Evolutionary conservation across 202 grass and related monocot species (phyloP).

Genomic region (Cymbopogon flexuosus): DNA sequence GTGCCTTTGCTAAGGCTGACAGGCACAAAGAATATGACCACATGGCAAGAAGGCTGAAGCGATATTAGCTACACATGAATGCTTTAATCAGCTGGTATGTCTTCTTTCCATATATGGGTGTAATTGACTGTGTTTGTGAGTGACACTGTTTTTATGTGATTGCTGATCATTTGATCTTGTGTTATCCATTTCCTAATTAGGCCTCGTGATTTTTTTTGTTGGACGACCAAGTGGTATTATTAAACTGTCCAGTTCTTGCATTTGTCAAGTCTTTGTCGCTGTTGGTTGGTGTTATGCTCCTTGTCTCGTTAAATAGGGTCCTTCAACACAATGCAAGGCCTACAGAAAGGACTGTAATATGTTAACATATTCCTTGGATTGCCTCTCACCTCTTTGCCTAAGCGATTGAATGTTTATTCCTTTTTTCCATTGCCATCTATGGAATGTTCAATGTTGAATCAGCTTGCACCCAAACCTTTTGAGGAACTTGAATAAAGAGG

Average conservation of each 20-base stretch:
- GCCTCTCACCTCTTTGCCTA: background rate
- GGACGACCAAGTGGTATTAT: constrained; percentile 2
- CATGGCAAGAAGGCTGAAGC: constrained; percentile 52
- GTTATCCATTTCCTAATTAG: constrained; percentile 17
- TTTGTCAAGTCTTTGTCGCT: background rate
- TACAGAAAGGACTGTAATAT: background rate
- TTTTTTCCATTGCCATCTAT: background rate
- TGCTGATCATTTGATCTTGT: constrained; percentile 4
- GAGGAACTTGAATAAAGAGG: constrained; percentile 19
- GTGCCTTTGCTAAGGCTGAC: constrained; percentile 39
- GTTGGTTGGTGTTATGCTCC: background rate
- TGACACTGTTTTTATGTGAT: background rate
- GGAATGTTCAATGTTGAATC: background rate
- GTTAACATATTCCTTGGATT: background rate
- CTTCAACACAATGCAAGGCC: background rate
- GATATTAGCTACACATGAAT: constrained; percentile 9
- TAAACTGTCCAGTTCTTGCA: background rate
- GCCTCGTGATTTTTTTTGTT: background rate
- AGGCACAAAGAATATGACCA: constrained; percentile 33
- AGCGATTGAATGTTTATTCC: background rate
- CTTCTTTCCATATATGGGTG: constrained; percentile 28
- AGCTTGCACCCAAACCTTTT: background rate
- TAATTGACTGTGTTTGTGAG: background rate
- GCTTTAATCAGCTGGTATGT: constrained; percentile 39
- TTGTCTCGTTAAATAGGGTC: background rate